phyloP scores from a whole-genome alignment of 768 basidiomycete species.

The Fomitopsis pulvina region DNA sequence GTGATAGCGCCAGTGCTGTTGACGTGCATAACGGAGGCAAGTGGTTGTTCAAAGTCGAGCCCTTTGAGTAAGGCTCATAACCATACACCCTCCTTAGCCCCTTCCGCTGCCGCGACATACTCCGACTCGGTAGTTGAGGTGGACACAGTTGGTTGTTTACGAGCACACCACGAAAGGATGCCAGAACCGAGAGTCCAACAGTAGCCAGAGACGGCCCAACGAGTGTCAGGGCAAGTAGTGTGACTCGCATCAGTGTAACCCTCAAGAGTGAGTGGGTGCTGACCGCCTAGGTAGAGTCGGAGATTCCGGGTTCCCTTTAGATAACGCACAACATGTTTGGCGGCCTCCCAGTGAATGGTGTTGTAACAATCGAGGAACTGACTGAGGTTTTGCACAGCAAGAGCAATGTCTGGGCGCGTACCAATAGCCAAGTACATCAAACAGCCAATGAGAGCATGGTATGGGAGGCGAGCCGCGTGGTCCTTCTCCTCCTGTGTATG shows the following conservation, averaged over 20 bases:
- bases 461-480: too few relatives aligned
- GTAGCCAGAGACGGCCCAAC: slow-evolving; percentile 23
- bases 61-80: slow-evolving; percentile 15
- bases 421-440: too few relatives aligned
- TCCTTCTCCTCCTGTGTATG: too few relatives aligned
- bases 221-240: slow-evolving; percentile 8
- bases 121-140: slow-evolving; percentile 29
- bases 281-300: slow-evolving; percentile 10
- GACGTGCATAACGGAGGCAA: slow-evolving; percentile 15
- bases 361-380: slow-evolving; percentile 18
- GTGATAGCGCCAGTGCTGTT: slow-evolving; percentile 34
- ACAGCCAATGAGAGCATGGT: too few relatives aligned
- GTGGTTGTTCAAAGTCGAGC: slow-evolving; percentile 11
- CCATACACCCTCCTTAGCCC: slow-evolving; percentile 25
- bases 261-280: background rate
- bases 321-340: slow-evolving; percentile 20
- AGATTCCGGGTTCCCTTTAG: slow-evolving; percentile 15
- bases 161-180: slow-evolving; percentile 22
- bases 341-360: slow-evolving; percentile 17
- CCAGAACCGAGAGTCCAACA: slow-evolving; percentile 18
- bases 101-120: slow-evolving; percentile 25
- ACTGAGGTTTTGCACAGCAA: slow-evolving; percentile 12
- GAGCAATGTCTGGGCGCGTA: too few relatives aligned
- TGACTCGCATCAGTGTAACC: slow-evolving; percentile 27
- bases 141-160: slow-evolving; percentile 24